phyloP scores from a whole-genome alignment of 441 rosid genomes.

The Isatis lusitanica region DNA sequence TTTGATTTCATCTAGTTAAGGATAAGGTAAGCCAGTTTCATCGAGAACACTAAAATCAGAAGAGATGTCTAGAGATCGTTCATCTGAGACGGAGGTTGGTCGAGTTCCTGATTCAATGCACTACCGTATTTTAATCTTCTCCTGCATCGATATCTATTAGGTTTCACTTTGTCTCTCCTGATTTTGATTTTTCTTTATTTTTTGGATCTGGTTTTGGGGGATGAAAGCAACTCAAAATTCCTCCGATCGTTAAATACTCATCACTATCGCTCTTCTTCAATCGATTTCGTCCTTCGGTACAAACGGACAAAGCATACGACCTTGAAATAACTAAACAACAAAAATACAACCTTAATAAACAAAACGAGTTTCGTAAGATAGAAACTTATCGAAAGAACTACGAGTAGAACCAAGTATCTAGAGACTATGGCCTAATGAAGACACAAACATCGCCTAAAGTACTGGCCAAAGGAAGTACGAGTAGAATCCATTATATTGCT shows the following conservation, averaged over 20 bases:
- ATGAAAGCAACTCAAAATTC: conserved; percentile 52
- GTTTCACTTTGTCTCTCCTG: neutral
- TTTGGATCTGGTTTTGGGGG: neutral
- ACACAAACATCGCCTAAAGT: no score
- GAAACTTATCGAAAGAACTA: no score
- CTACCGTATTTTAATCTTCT: conserved; percentile 39
- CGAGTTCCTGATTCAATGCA: conserved; percentile 51
- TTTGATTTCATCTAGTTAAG: no score
- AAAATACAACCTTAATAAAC: no score
- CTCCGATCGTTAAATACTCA: conserved; percentile 69
- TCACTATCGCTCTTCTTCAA: conserved; percentile 65
- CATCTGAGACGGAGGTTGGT: conserved; percentile 37
- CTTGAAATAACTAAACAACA: no score
- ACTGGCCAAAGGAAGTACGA: no score
- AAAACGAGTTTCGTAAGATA: no score
- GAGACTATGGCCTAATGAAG: no score
- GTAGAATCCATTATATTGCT: no score
- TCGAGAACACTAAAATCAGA: conserved; percentile 11
- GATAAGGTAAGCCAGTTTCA: no score
- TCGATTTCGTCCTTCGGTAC: conserved; percentile 55
- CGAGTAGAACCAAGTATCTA: no score
- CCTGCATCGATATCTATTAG: neutral
- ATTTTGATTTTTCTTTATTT: conserved; percentile 2
- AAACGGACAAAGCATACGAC: no score
- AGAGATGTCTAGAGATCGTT: conserved; percentile 35